Evolutionary conservation across 2,329 filamentous ascomycete species (phyloP).

Genomic region (Monosporascus sp.): DNA sequence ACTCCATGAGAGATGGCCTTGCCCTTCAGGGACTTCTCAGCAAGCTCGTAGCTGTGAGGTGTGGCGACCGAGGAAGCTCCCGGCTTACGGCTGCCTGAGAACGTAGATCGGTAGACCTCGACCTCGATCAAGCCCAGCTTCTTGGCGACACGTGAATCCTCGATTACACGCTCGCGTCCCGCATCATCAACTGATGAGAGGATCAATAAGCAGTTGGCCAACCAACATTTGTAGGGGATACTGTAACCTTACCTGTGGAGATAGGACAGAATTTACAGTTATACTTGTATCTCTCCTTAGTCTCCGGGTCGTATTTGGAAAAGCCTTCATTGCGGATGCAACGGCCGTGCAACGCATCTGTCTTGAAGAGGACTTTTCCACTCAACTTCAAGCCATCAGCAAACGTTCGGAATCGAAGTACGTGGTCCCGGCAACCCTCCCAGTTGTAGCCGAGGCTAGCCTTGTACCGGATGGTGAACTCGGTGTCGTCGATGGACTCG

Average conservation of each 20-base stretch:
- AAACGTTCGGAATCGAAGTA: constrained; percentile 3
- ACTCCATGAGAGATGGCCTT: constrained; percentile 28
- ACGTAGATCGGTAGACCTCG: constrained; percentile 6
- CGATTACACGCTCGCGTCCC: constrained; percentile 12
- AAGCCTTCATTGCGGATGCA: background rate
- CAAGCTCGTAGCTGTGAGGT: constrained; percentile 13
- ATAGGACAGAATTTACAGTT: constrained; percentile 22
- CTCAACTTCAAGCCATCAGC: constrained; percentile 18
- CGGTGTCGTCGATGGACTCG: constrained; percentile 21
- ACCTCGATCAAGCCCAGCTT: constrained; percentile 24
- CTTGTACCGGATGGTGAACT: constrained; percentile 17
- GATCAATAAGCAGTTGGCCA: background rate
- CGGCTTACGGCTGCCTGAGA: background rate
- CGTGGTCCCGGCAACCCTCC: constrained; percentile 10
- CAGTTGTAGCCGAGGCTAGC: constrained; percentile 15
- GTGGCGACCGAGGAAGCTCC: background rate
- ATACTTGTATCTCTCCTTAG: constrained; percentile 7
- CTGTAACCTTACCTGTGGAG: constrained; percentile 16
- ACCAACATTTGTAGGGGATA: too few species aligned
- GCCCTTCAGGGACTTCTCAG: constrained; percentile 29
- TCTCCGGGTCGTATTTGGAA: background rate
- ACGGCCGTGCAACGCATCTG: background rate
- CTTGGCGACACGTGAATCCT: constrained; percentile 13
- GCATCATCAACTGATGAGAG: constrained; percentile 14
- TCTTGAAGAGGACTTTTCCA: background rate